phyloP scores from a whole-genome alignment of 306 rosid genomes.

The Neltuma alba region DNA sequence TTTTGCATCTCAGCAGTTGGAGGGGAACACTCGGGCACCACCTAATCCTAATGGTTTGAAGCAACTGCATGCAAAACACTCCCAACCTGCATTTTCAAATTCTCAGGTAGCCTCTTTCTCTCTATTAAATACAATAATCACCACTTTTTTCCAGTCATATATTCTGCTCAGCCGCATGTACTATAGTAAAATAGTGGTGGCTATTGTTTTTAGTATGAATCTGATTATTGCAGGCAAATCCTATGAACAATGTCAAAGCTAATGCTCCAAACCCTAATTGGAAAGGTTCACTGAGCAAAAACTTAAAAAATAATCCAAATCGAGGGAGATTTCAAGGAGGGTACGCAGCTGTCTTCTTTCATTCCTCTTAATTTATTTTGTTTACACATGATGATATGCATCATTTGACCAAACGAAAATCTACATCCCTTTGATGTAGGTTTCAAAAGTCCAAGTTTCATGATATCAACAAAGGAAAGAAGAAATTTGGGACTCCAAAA shows the following conservation, averaged over 20 bases:
- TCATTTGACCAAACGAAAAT: slow-evolving; percentile 22
- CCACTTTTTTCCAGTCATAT: neutral
- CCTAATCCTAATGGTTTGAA: slow-evolving; percentile 26
- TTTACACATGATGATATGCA: slow-evolving; percentile 16
- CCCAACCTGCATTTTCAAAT: slow-evolving; percentile 47
- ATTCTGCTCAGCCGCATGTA: neutral
- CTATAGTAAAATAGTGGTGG: slow-evolving; percentile 18
- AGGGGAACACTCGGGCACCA: slow-evolving; percentile 43
- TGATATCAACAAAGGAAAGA: slow-evolving; percentile 55
- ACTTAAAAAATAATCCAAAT: slow-evolving; percentile 54
- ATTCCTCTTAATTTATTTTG: slow-evolving; percentile 9
- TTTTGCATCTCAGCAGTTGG: slow-evolving; percentile 52
- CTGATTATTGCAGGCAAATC: slow-evolving; percentile 55
- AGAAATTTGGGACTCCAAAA: slow-evolving; percentile 44
- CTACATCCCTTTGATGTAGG: slow-evolving; percentile 47
- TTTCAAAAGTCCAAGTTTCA: slow-evolving; percentile 70
- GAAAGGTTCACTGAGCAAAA: slow-evolving; percentile 54
- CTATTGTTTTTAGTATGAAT: slow-evolving; percentile 19
- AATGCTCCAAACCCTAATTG: slow-evolving; percentile 53
- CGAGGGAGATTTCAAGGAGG: slow-evolving; percentile 55
- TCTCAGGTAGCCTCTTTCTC: slow-evolving; percentile 55
- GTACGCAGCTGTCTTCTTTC: slow-evolving; percentile 39
- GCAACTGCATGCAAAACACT: slow-evolving; percentile 42
- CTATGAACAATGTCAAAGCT: slow-evolving; percentile 38
- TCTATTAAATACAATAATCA: slow-evolving; percentile 14